These are phyloP conservation scores for Trichoderma atroviride DNA, from an alignment of 2,329 filamentous ascomycete species.

Conservation along the genomic window DNA sequence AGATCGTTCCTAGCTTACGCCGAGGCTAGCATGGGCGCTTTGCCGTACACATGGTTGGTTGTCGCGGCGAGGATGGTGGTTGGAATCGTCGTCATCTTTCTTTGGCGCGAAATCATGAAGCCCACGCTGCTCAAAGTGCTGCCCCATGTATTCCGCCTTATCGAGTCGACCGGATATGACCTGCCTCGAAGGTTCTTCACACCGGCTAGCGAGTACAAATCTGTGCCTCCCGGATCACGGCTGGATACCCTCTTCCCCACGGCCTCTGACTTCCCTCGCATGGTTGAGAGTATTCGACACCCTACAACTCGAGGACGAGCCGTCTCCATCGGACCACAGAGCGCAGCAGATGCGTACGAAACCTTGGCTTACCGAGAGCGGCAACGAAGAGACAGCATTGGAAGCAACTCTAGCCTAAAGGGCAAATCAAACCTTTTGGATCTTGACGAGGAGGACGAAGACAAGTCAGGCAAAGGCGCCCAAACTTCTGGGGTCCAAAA, in stretches of 20 bases:
- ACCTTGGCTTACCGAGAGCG: constrained; percentile 85
- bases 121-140: constrained; percentile 74
- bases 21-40: constrained; percentile 64
- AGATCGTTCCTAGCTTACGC: constrained; percentile 52
- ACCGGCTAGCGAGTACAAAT: constrained; percentile 85
- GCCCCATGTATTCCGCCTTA: constrained; percentile 83
- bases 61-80: constrained; percentile 70
- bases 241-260: constrained; percentile 86
- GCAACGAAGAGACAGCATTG: constrained; percentile 57
- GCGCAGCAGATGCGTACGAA: constrained; percentile 94
- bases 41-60: constrained; percentile 65
- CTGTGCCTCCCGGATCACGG: constrained; percentile 68
- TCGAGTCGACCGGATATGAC: constrained; percentile 77
- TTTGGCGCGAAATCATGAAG: constrained; percentile 90
- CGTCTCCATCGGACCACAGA: constrained; percentile 90
- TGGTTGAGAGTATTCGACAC: constrained; percentile 80
- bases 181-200: constrained; percentile 90
- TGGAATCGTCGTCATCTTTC: constrained; percentile 81
- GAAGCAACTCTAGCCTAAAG: constrained; percentile 53
- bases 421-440: constrained; percentile 50
- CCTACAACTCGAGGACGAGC: constrained; percentile 71
- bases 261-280: constrained; percentile 81
- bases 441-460: constrained; percentile 44
- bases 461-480: constrained; percentile 44
- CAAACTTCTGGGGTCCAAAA: constrained; percentile 51